Base-by-base conservation (phyloP, 345 rosid genomes). In the Garcia nutans region DNA sequence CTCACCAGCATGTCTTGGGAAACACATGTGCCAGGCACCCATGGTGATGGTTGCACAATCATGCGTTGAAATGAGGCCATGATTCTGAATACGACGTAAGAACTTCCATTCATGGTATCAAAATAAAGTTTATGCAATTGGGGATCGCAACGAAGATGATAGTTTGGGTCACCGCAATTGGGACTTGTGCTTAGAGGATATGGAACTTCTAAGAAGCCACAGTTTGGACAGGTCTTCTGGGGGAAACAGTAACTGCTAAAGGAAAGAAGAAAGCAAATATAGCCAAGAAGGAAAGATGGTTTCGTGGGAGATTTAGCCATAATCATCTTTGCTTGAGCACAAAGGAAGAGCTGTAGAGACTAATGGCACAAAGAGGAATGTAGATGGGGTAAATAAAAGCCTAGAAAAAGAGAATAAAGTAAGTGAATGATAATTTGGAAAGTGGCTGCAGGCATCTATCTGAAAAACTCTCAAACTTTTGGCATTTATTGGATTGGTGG, bases 151-250 rank as follows among this genome's bases (percentile, higher is more conserved):
- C 77, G 88, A 57, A 89, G 79, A 68, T 79, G 80, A 56, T 89
- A 89, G 54, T 77, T 37, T 1, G 85, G 87, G 49, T 89, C 83
- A 33, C 92, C 92, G 24, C 92, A 89, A 31, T 52, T n/a, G 45
- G 89, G 82, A 45, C 68, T 65, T 20, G 90, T 89, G 84, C 93
- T 89, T 7, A 89, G 81, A 33, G 93, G 90, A 69, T 89, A 89
- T n/a, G 90, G 88, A 49, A 89, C 80, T 20, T 79, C 63, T 2
- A 78, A 61, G 59, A 80, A 59, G n/a, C 92, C 90, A 68, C 92
- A 87, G 81, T 67, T 83, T 15, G 88, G 85, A 76, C 90, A 87
- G 33, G 73, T 72, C 70, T 75, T 88, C 37, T 79, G 88, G 20
- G 89, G 59, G 66, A 55, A 79, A 77, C 76, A 73, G n/a, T 56